phyloP scores from a whole-genome alignment of 2,329 filamentous ascomycete genomes.

The Hymenoscyphus linearis region DNA sequence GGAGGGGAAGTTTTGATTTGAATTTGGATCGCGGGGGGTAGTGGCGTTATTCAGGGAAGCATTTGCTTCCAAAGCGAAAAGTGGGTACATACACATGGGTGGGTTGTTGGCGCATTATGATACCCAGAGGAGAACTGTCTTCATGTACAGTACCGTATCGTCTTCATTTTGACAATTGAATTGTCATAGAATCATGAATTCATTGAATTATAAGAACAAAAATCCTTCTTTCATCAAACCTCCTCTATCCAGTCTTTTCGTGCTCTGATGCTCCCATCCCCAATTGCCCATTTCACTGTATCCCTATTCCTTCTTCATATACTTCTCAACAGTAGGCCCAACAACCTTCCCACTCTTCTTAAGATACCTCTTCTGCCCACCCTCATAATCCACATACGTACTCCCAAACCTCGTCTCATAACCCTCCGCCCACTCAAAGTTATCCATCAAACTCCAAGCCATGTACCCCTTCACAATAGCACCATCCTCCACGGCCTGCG shows the following conservation, averaged over 20 bases:
- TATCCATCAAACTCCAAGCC: constrained; percentile 81
- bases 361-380: constrained; percentile 71
- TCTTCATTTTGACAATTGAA: background rate
- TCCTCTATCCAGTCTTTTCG: too few relatives aligned
- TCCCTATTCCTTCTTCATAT: constrained; percentile 64
- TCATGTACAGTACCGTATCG: background rate
- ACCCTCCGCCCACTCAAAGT: constrained; percentile 60
- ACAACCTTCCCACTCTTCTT: constrained; percentile 79
- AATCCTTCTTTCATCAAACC: too few relatives aligned
- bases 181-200: background rate
- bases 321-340: constrained; percentile 62
- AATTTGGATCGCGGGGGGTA: background rate
- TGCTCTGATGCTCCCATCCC: background rate
- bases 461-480: constrained; percentile 76
- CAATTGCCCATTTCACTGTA: constrained; percentile 28
- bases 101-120: background rate
- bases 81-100: background rate
- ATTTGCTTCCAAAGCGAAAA: background rate
- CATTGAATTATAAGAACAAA: background rate
- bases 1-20: background rate
- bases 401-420: constrained; percentile 84
- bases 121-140: constrained; percentile 1
- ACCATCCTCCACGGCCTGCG: constrained; percentile 67
- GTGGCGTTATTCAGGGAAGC: background rate
- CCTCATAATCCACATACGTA: constrained; percentile 75